phyloP scores from a whole-genome alignment of 2,329 filamentous ascomycete species.

The Aspergillus sp. region DNA sequence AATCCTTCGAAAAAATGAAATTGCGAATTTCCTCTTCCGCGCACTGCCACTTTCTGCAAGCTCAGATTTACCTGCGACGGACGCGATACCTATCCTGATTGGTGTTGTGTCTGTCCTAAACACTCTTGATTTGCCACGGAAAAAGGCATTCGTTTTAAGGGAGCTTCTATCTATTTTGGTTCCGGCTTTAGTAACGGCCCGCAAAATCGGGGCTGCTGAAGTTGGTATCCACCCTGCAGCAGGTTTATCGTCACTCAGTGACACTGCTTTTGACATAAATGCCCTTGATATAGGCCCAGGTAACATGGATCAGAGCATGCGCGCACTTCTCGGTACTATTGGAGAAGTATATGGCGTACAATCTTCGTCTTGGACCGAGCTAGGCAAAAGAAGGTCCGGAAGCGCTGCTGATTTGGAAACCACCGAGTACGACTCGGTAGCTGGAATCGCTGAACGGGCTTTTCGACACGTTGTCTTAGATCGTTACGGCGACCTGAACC shows the following conservation, averaged over 20 bases:
- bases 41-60: conserved; percentile 65
- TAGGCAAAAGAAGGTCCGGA: conserved; percentile 30
- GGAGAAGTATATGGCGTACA: conserved; percentile 44
- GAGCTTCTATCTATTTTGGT: conserved; percentile 83
- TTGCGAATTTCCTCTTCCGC: conserved; percentile 65
- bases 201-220: conserved; percentile 91
- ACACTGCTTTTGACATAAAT: conserved; percentile 48
- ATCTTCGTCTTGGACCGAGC: conserved; percentile 35
- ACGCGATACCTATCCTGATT: conserved; percentile 75
- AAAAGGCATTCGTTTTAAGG: conserved; percentile 85
- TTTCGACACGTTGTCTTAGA: conserved; percentile 47
- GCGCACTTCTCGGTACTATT: conserved; percentile 37
- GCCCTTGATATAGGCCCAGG: conserved; percentile 42
- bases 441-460: conserved; percentile 45
- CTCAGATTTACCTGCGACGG: conserved; percentile 67
- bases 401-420: conserved; percentile 16
- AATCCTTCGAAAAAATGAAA: conserved; percentile 60
- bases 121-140: conserved; percentile 75
- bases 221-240: conserved; percentile 93
- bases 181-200: conserved; percentile 81
- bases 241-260: conserved; percentile 71
- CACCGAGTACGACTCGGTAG: conserved; percentile 35
- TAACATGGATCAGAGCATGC: conserved; percentile 44
- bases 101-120: conserved; percentile 87
- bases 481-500: conserved; percentile 70